Percentiles rank a stretch among this genome's conserved stretches.
Evolutionary conservation across 768 basidiomycete species (phyloP).

Genomic region (Pleurotus tuber-regium): DNA sequence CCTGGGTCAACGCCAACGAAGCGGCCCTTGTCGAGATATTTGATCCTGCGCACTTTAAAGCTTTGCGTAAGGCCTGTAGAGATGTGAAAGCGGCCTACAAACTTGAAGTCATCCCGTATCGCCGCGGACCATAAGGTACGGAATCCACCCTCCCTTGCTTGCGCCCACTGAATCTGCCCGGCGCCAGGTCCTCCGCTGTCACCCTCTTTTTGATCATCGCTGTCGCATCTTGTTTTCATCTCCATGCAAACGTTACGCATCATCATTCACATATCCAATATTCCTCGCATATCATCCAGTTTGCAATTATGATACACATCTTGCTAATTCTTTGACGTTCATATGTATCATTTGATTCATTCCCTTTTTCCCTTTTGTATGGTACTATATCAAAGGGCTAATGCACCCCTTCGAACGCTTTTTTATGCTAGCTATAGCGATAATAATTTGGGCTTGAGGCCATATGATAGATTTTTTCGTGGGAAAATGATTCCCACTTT

Average conservation of each 20-base stretch:
- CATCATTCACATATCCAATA: constrained; percentile 16
- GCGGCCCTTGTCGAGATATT: constrained; percentile 67
- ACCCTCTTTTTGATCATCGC: constrained; percentile 13
- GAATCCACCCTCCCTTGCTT: constrained; percentile 17
- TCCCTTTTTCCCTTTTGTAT: neutral
- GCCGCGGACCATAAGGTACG: constrained; percentile 25
- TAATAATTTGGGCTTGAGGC: neutral
- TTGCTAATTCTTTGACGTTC: constrained; percentile 8
- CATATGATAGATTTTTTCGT: neutral
- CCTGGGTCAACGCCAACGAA: constrained; percentile 76
- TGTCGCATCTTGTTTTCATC: constrained; percentile 21
- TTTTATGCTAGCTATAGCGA: neutral
- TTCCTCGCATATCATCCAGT: constrained; percentile 7
- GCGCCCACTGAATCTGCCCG: constrained; percentile 16
- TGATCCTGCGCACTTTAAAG: constrained; percentile 67
- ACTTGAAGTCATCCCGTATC: constrained; percentile 56
- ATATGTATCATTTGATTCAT: constrained; percentile 8
- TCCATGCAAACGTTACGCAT: constrained; percentile 21
- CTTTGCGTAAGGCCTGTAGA: constrained; percentile 69
- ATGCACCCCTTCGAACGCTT: neutral
- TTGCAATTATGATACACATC: constrained; percentile 16
- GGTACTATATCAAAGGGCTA: constrained; percentile 5
- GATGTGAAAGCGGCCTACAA: constrained; percentile 73
- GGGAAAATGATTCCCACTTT: neutral
- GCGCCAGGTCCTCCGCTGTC: constrained; percentile 15